Evolutionary conservation across 78 protist species (phyloP).

Genomic region (Paratrimastix pyriformis): DNA sequence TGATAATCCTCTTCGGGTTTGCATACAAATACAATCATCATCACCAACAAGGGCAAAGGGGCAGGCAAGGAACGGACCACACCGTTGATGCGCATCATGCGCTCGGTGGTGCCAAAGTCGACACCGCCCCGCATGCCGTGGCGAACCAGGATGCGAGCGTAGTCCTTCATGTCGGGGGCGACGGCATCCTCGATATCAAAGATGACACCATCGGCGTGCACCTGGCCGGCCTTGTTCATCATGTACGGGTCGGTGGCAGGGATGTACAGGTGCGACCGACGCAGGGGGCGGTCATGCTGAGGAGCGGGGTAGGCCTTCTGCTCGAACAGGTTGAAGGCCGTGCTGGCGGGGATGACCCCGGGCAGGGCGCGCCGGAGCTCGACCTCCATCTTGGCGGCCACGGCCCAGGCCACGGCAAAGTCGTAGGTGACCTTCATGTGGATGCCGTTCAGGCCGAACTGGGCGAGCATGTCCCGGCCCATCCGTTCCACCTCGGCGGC

Average conservation of each 20-base stretch:
- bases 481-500: not conserved
- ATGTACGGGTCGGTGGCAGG: conserved; percentile 22
- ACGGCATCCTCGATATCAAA: conserved; percentile 32
- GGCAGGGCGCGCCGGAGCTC: not conserved
- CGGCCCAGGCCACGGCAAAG: not conserved
- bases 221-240: conserved; percentile 22
- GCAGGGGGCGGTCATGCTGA: too few relatives aligned
- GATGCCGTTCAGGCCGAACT: not conserved
- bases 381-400: not conserved
- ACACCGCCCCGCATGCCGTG: conserved; percentile 17
- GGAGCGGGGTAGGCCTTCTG: not conserved
- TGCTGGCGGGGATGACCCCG: not conserved
- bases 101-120: conserved; percentile 1
- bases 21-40: too few relatives aligned
- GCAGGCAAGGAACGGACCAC: too few relatives aligned
- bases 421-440: not conserved
- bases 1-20: too few relatives aligned
- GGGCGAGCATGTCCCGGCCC: not conserved
- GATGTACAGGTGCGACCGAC: conserved; percentile 20
- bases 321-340: too few relatives aligned
- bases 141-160: conserved; percentile 16
- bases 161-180: not conserved
- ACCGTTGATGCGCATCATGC: conserved; percentile 15
- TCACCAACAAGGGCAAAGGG: too few relatives aligned
- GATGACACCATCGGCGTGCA: conserved; percentile 21